phyloP scores from a whole-genome alignment of 176 grass and related monocot species.

The Triticum monococcum region DNA sequence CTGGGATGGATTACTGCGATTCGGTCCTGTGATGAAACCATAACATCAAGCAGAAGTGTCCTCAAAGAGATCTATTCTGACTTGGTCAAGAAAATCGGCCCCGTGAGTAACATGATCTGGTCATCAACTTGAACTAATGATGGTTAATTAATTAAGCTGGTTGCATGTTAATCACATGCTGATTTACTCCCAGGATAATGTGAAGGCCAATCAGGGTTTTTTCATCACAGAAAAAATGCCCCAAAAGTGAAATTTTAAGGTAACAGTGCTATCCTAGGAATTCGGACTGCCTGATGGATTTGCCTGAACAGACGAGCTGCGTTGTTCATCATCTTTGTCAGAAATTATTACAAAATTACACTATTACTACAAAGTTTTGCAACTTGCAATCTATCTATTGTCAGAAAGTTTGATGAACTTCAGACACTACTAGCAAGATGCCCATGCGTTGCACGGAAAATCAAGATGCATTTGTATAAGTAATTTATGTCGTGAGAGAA shows the following conservation, averaged over 20 bases:
- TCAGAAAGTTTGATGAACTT: not conserved
- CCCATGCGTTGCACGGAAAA: too few species aligned
- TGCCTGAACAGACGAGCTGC: not conserved
- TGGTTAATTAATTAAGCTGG: not conserved
- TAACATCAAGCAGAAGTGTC: not conserved
- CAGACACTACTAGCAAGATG: not conserved
- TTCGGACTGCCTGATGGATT: not conserved
- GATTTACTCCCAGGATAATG: not conserved
- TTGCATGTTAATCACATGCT: not conserved
- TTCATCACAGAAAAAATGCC: not conserved
- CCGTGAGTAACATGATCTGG: not conserved
- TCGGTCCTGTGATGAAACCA: not conserved
- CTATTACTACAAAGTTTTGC: not conserved
- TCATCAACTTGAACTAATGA: not conserved
- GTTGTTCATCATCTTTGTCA: not conserved
- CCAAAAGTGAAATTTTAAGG: not conserved
- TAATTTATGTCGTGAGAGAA: too few species aligned
- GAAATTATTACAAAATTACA: not conserved
- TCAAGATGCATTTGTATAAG: too few species aligned
- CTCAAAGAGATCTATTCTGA: not conserved
- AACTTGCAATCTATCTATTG: not conserved
- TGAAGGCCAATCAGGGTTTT: not conserved
- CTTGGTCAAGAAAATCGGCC: not conserved
- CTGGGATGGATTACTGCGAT: not conserved
- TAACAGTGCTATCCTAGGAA: not conserved